Evolutionary conservation across 257 asterid species (phyloP), one percentile per base, ranked within the genome.

Genomic region (Craterostigma plantagineum): DNA sequence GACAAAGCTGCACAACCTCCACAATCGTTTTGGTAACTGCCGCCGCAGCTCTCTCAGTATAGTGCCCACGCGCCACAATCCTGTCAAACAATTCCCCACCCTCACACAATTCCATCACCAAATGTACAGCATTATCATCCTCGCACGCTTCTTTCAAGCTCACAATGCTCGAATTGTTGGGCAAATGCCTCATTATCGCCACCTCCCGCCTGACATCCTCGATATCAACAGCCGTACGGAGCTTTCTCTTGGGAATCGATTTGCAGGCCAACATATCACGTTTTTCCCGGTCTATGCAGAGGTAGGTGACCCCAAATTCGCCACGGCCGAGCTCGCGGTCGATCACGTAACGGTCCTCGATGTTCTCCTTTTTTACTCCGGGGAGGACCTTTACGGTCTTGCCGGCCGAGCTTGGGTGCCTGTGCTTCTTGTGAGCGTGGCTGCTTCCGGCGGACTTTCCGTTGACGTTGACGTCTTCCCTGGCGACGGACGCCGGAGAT

Each of bases 91-190:
- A 69, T 70, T 85, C 96, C 36, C 96, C 96, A 0, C 96, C 96
- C 65, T 84, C 96, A 48, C 96, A 84, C 43, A 84, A 39, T 45
- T 84, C 96, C 96, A 84, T 84, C 60, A 84, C 92, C 77, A 84
- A 74, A 77, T 84, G 96, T 66, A 84, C 96, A 0, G 94, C 93
- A 69, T 80, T 84, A 38, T 84, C 96, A 50, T 84, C 96, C 80
- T 85, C 96, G 7, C 92, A 77, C 10, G 96, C 92, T 65, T 85
- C 96, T 65, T 35, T 75, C 36, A 85, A 64, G 52, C 69, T 80
- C 37, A 80, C 96, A 43, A 85, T 75, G 60, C 86, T 80, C 17
- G 91, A 68, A 65, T 80, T 69, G 45, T 42, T 58, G 0, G 96
- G 96, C 72, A 86, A 65, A 60, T 81, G 94, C 73, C 71, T 81